Evolutionary conservation across 768 basidiomycete genomes (phyloP).

Genomic region (Tremella yokohamensis): DNA sequence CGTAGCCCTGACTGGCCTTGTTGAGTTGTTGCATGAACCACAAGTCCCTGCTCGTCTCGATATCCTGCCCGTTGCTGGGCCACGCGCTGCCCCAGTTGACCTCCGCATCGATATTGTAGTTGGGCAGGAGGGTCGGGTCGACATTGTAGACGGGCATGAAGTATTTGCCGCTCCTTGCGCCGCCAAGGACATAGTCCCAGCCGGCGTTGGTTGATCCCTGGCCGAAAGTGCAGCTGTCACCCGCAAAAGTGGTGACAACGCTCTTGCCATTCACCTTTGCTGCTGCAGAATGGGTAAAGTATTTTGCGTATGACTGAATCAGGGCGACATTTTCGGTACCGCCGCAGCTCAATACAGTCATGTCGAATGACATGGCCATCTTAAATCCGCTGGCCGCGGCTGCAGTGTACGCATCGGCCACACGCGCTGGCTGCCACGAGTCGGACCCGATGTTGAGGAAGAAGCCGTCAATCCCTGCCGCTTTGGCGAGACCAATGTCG

Average conservation of each 20-base stretch:
- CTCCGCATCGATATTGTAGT: conserved; percentile 11
- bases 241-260: conserved; percentile 51
- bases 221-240: conserved; percentile 51
- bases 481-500: conserved; percentile 46
- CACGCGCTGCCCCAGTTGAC: conserved; percentile 34
- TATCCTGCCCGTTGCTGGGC: conserved; percentile 19
- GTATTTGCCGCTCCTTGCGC: background rate
- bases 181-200: conserved; percentile 40
- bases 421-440: conserved; percentile 43
- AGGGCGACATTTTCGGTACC: conserved; percentile 57
- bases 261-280: conserved; percentile 46
- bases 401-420: conserved; percentile 49
- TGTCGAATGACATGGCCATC: conserved; percentile 46
- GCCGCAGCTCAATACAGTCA: conserved; percentile 39
- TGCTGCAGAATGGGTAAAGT: conserved; percentile 41
- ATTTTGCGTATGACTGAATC: conserved; percentile 52
- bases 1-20: conserved; percentile 50
- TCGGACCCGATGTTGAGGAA: conserved; percentile 51
- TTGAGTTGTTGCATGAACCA: conserved; percentile 21
- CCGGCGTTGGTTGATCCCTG: conserved; percentile 35
- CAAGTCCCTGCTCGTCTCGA: conserved; percentile 30
- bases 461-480: conserved; percentile 52
- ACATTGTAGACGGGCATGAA: conserved; percentile 72
- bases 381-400: conserved; percentile 33
- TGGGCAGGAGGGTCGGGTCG: conserved; percentile 52